Evolutionary conservation across 805 yeast species (phyloP), one percentile per base, ranked within the genome.

Genomic region (Lachancea meyersii): DNA sequence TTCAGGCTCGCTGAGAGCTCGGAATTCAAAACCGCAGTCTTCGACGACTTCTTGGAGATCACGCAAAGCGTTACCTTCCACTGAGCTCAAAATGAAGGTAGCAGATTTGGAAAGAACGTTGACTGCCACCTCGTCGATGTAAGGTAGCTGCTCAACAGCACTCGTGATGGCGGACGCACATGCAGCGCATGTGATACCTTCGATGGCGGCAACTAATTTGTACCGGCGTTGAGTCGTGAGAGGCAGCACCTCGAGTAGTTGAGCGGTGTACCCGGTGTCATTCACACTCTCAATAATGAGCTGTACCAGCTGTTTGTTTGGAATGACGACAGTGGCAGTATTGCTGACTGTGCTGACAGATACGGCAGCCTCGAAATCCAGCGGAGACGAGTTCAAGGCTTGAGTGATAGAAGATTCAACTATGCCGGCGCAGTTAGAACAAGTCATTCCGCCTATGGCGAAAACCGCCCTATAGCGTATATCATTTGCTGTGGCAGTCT

Each of bases 161-260:
- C 68, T 61, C 8, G 68, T 62, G 9, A 85, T 74, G 0, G 89
- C 67, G 31, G 70, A 70, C 1, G 77, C 77, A 60, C 93, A 81
- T 0, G 86, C 77, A 6, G 84, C 79, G 62, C 91, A 84, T 0
- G 87, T 77, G 59, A 83, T 82, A 3, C 89, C 91, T 9, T 82
- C 84, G 34, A 84, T 76, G 0, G 77, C 63, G 1, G 86, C 87
- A 9, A 70, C 65, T 7, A 80, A 74, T 50, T 72, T 73, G 50
- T 67, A 73, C 43, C 70, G 72, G 5, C 65, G 53, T 5, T 76
- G 65, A 26, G 74, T 64, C 24, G 71, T 71, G 3, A 80, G 71
- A 1, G 86, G 88, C 18, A 79, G 55, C 7, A 82, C 65, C 49
- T 82, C 86, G 5, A 77, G 55, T 11, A 82, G 61, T 16, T 67